A percentile compares a stretch with the other conserved stretches of the same genome.
phyloP scores from a whole-genome alignment of 352 stramenopile species.

The Globisporangium acanthophoron region DNA sequence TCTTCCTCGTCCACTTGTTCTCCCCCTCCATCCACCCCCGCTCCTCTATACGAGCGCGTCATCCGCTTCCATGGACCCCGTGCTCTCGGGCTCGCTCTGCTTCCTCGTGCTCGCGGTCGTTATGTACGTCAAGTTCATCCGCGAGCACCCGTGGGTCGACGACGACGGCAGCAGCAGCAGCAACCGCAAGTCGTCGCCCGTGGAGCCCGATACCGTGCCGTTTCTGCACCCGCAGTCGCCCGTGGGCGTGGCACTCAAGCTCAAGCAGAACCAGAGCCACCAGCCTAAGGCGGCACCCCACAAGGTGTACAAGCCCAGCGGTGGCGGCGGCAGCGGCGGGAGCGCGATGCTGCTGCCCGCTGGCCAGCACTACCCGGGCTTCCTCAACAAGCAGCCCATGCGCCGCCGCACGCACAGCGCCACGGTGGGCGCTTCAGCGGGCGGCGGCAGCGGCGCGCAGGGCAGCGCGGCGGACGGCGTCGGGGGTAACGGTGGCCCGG shows the following conservation, averaged over 20 bases:
- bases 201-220: constrained; percentile 61
- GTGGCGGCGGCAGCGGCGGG: constrained; percentile 1
- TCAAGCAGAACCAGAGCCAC: constrained; percentile 30
- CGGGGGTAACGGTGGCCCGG: constrained; percentile 3
- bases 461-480: constrained; percentile 10
- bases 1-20: not conserved
- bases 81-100: constrained; percentile 83
- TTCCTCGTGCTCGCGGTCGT: constrained; percentile 83
- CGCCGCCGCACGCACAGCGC: constrained; percentile 65
- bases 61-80: constrained; percentile 52
- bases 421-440: constrained; percentile 16
- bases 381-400: constrained; percentile 75
- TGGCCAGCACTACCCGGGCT: constrained; percentile 22
- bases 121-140: constrained; percentile 88
- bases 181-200: constrained; percentile 56
- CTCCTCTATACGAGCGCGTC: not conserved
- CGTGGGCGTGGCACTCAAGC: constrained; percentile 35
- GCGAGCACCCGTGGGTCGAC: constrained; percentile 58
- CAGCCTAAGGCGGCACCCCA: constrained; percentile 23
- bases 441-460: constrained; percentile 11
- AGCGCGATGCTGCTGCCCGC: constrained; percentile 8
- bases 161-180: constrained; percentile 32
- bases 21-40: not conserved
- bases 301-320: constrained; percentile 26
- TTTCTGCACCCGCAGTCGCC: constrained; percentile 65